phyloP scores from a whole-genome alignment of 164 flowering plant species.

The Vitis vinifera region DNA sequence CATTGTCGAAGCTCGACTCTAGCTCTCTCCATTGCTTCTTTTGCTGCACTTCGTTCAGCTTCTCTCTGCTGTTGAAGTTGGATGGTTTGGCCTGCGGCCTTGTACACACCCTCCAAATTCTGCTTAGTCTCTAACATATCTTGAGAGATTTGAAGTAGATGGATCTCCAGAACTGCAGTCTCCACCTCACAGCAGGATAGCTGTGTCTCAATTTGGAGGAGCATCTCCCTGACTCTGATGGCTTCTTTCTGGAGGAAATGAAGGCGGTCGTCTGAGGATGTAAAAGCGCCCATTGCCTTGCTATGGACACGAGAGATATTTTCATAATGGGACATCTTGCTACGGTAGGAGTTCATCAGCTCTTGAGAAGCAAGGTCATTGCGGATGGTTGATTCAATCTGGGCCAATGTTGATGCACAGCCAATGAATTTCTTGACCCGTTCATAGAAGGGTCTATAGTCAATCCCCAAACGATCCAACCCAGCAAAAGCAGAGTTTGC shows the following conservation, averaged over 20 bases:
- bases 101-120: conserved; percentile 1
- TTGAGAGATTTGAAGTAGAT: background rate
- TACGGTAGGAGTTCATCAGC: background rate
- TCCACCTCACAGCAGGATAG: conserved; percentile 11
- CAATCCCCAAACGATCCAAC: conserved; percentile 8
- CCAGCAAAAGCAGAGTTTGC: conserved; percentile 15
- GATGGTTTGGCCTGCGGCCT: conserved; percentile 5
- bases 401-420: conserved; percentile 5
- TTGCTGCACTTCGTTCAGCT: conserved; percentile 9
- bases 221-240: conserved; percentile 1
- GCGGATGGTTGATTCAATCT: conserved; percentile 2
- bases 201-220: conserved; percentile 5
- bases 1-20: conserved; percentile 11
- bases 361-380: conserved; percentile 4
- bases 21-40: conserved; percentile 25
- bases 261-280: background rate
- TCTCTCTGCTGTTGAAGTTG: background rate
- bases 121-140: background rate
- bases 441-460: conserved; percentile 4
- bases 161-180: conserved; percentile 8
- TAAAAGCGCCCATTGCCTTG: conserved; percentile 1
- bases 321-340: background rate
- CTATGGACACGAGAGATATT: background rate
- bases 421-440: conserved; percentile 13
- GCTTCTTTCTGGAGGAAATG: conserved; percentile 3